A percentile compares a stretch with the other conserved stretches of the same genome.
phyloP scores from a whole-genome alignment of 139 green algal species.

The Spirogloea muscicola region DNA sequence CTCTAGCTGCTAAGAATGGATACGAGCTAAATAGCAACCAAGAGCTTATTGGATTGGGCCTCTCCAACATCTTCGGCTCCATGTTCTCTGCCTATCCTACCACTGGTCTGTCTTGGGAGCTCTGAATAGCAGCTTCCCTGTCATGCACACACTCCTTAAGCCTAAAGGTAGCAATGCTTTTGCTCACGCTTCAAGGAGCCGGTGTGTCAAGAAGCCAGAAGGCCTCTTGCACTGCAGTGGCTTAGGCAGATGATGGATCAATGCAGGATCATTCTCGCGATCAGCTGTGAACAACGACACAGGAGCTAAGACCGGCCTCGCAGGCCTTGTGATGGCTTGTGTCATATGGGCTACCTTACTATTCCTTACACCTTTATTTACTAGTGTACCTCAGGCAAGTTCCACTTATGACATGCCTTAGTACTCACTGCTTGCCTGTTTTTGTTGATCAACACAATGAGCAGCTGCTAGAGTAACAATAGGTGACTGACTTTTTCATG shows the following conservation, averaged over 20 bases:
- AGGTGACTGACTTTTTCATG: too few species aligned
- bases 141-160: too few species aligned
- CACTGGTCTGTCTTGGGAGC: constrained; percentile 45
- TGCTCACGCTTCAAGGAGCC: too few species aligned
- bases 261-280: constrained; percentile 71
- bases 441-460: too few species aligned
- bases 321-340: constrained; percentile 51
- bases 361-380: constrained; percentile 43
- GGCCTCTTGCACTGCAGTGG: constrained; percentile 33
- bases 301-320: constrained; percentile 59
- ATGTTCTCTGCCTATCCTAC: constrained; percentile 82
- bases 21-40: constrained; percentile 73
- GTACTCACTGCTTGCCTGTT: too few species aligned
- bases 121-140: too few species aligned
- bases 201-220: too few species aligned
- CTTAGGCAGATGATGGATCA: too few species aligned
- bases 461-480: too few species aligned
- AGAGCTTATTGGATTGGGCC: constrained; percentile 78
- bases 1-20: constrained; percentile 72
- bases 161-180: too few species aligned
- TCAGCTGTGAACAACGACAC: constrained; percentile 71
- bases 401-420: too few species aligned
- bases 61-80: constrained; percentile 79
- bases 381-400: constrained; percentile 22
- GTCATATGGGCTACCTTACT: constrained; percentile 34